phyloP scores from a whole-genome alignment of 805 yeast species.

The Pichia nanzhaoensis region DNA sequence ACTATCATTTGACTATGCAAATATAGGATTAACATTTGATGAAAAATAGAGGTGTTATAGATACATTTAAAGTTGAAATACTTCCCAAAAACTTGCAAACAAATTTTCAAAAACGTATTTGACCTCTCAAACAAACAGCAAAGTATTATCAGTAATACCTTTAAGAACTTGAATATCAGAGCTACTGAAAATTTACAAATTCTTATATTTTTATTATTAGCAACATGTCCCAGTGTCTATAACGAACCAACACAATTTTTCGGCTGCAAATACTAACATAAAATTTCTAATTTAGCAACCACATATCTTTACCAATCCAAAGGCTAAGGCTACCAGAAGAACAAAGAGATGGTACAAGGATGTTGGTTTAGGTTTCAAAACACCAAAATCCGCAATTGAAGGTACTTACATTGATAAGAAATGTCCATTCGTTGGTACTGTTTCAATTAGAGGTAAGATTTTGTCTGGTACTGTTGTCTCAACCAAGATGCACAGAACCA shows the following conservation, averaged over 20 bases:
- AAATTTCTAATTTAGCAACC: constrained; percentile 70
- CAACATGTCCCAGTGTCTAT: background rate
- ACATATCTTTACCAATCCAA: constrained; percentile 99
- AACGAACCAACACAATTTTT: background rate
- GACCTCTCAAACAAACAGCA: too few species aligned
- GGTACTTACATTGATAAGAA: constrained; percentile 99
- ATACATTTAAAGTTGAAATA: too few species aligned
- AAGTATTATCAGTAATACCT: too few species aligned
- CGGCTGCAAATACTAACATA: constrained; percentile 13
- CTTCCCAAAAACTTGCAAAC: too few species aligned
- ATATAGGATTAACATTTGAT: too few species aligned
- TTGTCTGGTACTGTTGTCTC: constrained; percentile 99
- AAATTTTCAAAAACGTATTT: too few species aligned
- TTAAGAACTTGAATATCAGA: too few species aligned
- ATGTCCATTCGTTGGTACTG: constrained; percentile 97
- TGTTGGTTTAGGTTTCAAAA: constrained; percentile 99
- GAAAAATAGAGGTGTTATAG: too few species aligned
- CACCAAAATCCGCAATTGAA: constrained; percentile 97
- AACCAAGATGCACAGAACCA: constrained; percentile 99
- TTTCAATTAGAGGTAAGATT: constrained; percentile 99
- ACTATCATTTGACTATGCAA: too few species aligned
- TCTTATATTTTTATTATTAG: background rate
- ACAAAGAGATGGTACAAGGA: constrained; percentile 99
- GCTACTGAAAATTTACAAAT: too few species aligned
- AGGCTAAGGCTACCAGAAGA: constrained; percentile 96